Evolutionary conservation across 2,329 filamentous ascomycete species (phyloP), one percentile per base, ranked within the genome.

Genomic region (Sporothrix globosa): DNA sequence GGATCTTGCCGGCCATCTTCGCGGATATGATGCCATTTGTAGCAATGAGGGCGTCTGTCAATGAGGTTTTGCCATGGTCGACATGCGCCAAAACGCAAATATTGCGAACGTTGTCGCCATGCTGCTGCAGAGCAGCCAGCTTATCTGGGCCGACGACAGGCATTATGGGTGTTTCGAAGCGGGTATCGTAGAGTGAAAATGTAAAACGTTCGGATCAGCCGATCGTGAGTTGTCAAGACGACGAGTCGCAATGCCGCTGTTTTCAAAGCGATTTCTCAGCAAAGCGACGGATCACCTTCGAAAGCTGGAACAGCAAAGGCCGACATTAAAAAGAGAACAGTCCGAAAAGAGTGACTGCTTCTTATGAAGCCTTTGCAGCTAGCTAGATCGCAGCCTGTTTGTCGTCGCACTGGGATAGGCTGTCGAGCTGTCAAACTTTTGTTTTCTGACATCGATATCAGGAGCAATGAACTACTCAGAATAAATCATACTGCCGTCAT

Each of bases 1-100:
- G 91, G 81, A 99, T 96, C 85, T 98, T 98, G 80, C 96, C 96
- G 70, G 96, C 96, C 77, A 98, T 86, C 79, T 98, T 98, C 70
- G 95, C 92, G 41, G 96, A 98, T 78, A 99, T 99, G 83, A 99
- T 98, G 83, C 96, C 96, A 87, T 99, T 99, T 74, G 96, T 98
- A 80, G 96, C 95, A 77, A 99, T 92, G 68, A 99, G 88, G 72
- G 93, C 93, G 81, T 99, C 96, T 71, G 94, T 97, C 75, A 99
- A 88, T 46, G 96, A 98, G 2, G 96, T 99, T 82, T 99, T 99
- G 77, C 96, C 96, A 86, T 99, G 96, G 80, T 99, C 96, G 77
- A 98, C 95, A 79, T 98, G 95, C 61, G 95, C 95, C 75, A 98
- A 83, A 76, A 98, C 97, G 80, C 95, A 97, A 75, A 97, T 97